Base-by-base conservation (phyloP, 108 stramenopile species). In the Skeletonema grethae region DNA sequence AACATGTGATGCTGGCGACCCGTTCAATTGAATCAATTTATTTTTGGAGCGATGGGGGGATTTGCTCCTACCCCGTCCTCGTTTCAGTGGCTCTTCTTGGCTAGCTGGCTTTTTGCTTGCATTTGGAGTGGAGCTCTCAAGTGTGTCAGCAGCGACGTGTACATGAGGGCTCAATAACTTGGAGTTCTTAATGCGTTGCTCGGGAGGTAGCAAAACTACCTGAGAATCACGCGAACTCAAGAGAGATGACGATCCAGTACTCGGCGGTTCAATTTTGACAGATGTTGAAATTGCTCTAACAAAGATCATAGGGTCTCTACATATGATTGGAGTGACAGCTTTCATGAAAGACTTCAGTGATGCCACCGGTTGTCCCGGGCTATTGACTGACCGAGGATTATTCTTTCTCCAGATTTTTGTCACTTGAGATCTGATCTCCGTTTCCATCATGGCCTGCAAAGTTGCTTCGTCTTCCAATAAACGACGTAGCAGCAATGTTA, bases 391-490 rank as follows among this genome's bases (percentile, higher is more conserved):
- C 18, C 77, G 75, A 57, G 64, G 73, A 50, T 67, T 79, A 62
- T 84, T 81, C 62, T 73, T 90, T 55, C 72, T 79, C 60, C 69
- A 70, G 11, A 96, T 68, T 45, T 85, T 88, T 2, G 87, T 45
- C 15, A 93, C 72, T 15, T 69, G 72, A 46, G 79, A 67, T 16
- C 95, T 73, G 35, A 97, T 95, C 72, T 97, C 95, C 38, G 89
- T 88, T 66, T 97, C 95, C 97, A 97, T 97, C 41, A 89, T 79
- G 1, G 84, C 64, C 72, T 92, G 92, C 34, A 97, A 83, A 13
- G 92, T 95, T 12, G 66, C 46, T 24, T 92, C 92, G 73, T 97
- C 97, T 72, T 96, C 95, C 2, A 96, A 77, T 53, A 97, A 73
- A 22, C 95, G 90, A 38, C 97, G 88, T 22, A 96, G 74, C 8